Percentiles rank a stretch among this genome's conserved stretches.
Evolutionary conservation across 108 stramenopile genomes (phyloP).

Genomic region (Parmales sp.): DNA sequence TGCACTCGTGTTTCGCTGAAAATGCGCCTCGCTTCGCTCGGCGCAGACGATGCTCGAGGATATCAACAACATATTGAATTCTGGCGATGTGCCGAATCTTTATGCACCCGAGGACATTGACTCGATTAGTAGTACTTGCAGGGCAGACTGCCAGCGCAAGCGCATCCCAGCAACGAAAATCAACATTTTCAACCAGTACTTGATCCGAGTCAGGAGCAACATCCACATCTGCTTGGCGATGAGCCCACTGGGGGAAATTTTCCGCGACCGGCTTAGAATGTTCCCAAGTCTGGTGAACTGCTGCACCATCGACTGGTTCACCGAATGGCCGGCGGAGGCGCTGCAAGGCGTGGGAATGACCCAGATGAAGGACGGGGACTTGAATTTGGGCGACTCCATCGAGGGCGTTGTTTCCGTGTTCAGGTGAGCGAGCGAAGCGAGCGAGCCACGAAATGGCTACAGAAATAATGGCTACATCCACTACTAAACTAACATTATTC

Average conservation of each 20-base stretch:
- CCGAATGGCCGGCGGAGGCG: slow-evolving; percentile 57
- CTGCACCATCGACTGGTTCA: slow-evolving; percentile 57
- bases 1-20: too few relatives aligned
- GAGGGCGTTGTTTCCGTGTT: slow-evolving; percentile 41
- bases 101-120: slow-evolving; percentile 52
- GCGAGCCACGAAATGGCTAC: background rate
- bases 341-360: slow-evolving; percentile 41
- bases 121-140: slow-evolving; percentile 38
- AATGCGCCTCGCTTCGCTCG: too few relatives aligned
- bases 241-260: slow-evolving; percentile 44
- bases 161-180: slow-evolving; percentile 53
- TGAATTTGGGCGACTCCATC: slow-evolving; percentile 27
- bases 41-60: slow-evolving; percentile 53
- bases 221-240: slow-evolving; percentile 55
- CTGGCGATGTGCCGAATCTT: slow-evolving; percentile 42
- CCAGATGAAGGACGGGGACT: slow-evolving; percentile 24
- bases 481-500: too few relatives aligned
- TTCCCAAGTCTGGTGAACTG: slow-evolving; percentile 43
- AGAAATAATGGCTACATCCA: too few relatives aligned
- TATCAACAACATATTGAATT: slow-evolving; percentile 53
- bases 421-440: slow-evolving; percentile 16
- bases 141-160: slow-evolving; percentile 29
- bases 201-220: slow-evolving; percentile 38
- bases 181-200: slow-evolving; percentile 53
- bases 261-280: slow-evolving; percentile 49